Evolutionary conservation across 1,284 basidiomycete genomes (phyloP).

Genomic region (Trichosporon coremiiforme): DNA sequence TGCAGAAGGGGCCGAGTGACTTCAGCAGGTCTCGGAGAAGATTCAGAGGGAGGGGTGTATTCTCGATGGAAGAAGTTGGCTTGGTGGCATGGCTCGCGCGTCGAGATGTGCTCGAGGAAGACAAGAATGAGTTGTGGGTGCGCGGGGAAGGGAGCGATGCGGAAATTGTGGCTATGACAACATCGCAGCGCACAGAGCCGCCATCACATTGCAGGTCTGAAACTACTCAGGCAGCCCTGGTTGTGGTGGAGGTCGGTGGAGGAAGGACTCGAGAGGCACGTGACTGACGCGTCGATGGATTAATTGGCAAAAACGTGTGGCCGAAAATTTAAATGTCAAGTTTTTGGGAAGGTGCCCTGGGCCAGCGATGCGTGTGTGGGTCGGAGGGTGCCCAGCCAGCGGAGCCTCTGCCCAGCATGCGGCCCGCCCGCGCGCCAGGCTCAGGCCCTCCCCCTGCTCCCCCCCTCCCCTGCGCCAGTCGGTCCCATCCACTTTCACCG

Average conservation of each 20-base stretch:
- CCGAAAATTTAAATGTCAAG: conserved; percentile 10
- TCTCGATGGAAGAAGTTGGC: neutral
- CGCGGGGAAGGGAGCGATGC: neutral
- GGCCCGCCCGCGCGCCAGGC: conserved; percentile 9
- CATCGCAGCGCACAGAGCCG: neutral
- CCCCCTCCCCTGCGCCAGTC: conserved; percentile 4
- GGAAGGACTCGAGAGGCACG: neutral
- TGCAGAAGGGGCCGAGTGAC: neutral
- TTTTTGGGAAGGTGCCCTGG: neutral
- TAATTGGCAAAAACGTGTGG: conserved; percentile 12
- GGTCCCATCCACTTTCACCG: neutral
- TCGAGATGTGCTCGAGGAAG: conserved; percentile 1
- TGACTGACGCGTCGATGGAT: neutral
- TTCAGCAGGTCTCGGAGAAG: neutral
- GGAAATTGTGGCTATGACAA: neutral
- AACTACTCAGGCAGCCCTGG: neutral
- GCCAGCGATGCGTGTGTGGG: neutral
- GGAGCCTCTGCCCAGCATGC: neutral
- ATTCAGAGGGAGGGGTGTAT: neutral
- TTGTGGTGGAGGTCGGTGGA: conserved; percentile 1
- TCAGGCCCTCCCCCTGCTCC: neutral
- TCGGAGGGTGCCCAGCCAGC: neutral
- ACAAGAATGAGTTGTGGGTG: neutral
- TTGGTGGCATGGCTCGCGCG: conserved; percentile 7
- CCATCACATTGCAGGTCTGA: neutral